A percentile compares a stretch with the other conserved stretches of the same genome.
phyloP scores from a whole-genome alignment of 345 rosid species.

The Salix arbutifolia region DNA sequence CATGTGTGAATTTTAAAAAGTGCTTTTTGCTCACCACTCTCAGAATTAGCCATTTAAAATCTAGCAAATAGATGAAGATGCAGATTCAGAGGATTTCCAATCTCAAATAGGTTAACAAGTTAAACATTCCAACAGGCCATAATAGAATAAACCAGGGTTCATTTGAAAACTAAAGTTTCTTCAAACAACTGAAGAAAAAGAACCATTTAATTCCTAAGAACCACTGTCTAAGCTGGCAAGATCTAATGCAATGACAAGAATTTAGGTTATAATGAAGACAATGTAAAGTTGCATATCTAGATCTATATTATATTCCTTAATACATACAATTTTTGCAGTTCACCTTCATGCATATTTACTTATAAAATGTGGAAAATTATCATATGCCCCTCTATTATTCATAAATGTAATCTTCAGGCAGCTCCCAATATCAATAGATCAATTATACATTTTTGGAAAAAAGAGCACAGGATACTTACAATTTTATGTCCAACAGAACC shows the following conservation, averaged over 20 bases:
- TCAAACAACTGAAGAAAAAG: not conserved
- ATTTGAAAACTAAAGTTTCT: not conserved
- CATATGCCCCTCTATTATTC: not conserved
- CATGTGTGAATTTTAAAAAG: not conserved
- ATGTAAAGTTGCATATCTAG: not conserved
- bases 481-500: slow-evolving; percentile 27
- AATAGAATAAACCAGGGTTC: not conserved
- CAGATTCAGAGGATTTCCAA: not conserved
- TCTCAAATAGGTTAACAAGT: not conserved
- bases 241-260: not conserved
- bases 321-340: not conserved
- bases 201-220: not conserved
- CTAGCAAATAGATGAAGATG: not conserved
- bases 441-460: not conserved
- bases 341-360: not conserved
- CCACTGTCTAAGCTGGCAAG: not conserved
- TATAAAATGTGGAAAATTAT: not conserved
- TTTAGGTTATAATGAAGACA: not conserved
- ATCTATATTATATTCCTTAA: not conserved
- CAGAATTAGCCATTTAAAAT: not conserved
- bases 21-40: not conserved
- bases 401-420: not conserved
- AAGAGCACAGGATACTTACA: slow-evolving; percentile 32
- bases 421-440: not conserved
- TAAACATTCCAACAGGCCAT: not conserved